Percentiles rank a stretch among this genome's conserved stretches.
These are phyloP conservation scores for Trichophyton equinum DNA, from an alignment of 2,329 filamentous ascomycete species.

Conservation along the genomic window DNA sequence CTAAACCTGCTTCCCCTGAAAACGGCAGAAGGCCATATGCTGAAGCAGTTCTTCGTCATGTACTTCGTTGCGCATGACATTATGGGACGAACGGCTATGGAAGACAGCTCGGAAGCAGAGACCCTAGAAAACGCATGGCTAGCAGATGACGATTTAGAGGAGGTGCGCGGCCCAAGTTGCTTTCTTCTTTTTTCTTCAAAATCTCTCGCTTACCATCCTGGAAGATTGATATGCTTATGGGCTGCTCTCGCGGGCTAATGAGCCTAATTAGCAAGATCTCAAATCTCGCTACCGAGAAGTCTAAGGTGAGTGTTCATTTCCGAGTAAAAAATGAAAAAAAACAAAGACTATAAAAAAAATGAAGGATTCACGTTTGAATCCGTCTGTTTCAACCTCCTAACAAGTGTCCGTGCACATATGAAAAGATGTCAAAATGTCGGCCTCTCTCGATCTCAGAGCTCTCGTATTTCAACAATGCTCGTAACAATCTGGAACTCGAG, in stretches of 20 bases:
- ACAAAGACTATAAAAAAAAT: neutral
- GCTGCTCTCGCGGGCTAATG: slow-evolving; percentile 23
- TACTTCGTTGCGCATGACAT: slow-evolving; percentile 26
- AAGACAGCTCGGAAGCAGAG: slow-evolving; percentile 3
- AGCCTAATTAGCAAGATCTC: slow-evolving; percentile 18
- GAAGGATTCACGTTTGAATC: neutral
- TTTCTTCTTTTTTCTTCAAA: neutral
- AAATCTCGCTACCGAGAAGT: slow-evolving; percentile 6
- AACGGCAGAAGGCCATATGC: slow-evolving; percentile 12
- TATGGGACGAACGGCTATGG: slow-evolving; percentile 19
- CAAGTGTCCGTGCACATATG: neutral
- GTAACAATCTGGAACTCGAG: slow-evolving; percentile 6
- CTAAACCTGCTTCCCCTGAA: slow-evolving; percentile 13
- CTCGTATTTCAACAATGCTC: slow-evolving; percentile 5
- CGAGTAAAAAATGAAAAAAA: neutral
- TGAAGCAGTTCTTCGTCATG: slow-evolving; percentile 18
- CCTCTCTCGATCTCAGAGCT: slow-evolving; percentile 5
- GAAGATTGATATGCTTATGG: slow-evolving; percentile 23
- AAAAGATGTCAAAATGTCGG: slow-evolving; percentile 9
- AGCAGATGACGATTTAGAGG: slow-evolving; percentile 17
- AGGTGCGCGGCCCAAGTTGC: slow-evolving; percentile 11
- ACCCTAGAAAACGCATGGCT: slow-evolving; percentile 13
- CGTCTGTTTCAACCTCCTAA: neutral
- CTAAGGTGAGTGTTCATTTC: slow-evolving; percentile 7
- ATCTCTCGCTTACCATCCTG: neutral